Percentiles rank a stretch among this genome's conserved stretches.
Conservation (phyloP, 176 grass and related monocot genomes). For the Cymbopogon citratus region DNA sequence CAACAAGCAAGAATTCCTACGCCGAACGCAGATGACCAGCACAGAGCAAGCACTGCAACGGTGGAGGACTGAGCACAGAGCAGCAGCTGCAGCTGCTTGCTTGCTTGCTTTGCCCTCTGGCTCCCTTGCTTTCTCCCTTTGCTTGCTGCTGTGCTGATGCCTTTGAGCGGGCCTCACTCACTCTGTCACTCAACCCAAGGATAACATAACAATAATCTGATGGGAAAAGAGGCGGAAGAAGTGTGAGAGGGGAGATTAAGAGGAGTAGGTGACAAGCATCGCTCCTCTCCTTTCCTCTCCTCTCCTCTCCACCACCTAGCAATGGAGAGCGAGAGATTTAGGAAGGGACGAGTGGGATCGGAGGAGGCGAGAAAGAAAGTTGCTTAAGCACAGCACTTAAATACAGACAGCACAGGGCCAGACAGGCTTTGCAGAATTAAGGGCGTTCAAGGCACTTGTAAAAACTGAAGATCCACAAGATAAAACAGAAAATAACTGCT, state of each 20-base stretch:
- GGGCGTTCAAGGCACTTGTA: constrained; percentile 16
- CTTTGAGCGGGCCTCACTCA: neutral
- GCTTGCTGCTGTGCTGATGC: constrained; percentile 18
- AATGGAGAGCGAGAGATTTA: too few species aligned
- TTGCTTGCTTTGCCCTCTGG: constrained; percentile 25
- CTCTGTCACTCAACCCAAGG: neutral
- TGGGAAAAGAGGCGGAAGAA: constrained; percentile 22
- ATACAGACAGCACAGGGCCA: constrained; percentile 4
- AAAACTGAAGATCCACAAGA: constrained; percentile 30
- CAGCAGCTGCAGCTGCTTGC: neutral
- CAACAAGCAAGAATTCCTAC: neutral
- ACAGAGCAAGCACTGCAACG: neutral
- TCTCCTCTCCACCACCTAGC: constrained; percentile 41
- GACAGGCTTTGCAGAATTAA: neutral
- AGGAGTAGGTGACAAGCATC: constrained; percentile 92
- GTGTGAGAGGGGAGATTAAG: constrained; percentile 29
- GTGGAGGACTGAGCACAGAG: neutral
- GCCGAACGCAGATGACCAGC: neutral
- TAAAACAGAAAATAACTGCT: constrained; percentile 17
- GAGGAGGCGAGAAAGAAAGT: constrained; percentile 34
- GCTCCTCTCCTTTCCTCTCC: constrained; percentile 21
- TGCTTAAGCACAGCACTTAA: constrained; percentile 27
- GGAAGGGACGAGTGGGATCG: neutral
- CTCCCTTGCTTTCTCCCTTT: constrained; percentile 14
- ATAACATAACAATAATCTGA: constrained; percentile 14